phyloP scores from a whole-genome alignment of 2,329 filamentous ascomycete genomes.

The Colletotrichum paranaense region DNA sequence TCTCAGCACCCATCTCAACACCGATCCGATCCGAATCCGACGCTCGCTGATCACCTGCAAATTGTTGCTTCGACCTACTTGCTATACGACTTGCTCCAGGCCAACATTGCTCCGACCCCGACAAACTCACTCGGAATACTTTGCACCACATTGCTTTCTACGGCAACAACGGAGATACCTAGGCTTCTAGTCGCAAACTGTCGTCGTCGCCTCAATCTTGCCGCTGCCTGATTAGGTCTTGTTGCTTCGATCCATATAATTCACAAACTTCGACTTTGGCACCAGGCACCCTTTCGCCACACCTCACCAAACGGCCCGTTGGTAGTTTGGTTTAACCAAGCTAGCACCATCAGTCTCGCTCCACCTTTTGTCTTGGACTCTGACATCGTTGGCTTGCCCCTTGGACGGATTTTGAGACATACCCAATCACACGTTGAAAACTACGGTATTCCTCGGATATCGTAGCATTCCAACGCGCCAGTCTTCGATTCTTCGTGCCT shows the following conservation, averaged over 20 bases:
- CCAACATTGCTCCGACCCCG: not conserved
- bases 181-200: not conserved
- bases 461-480: slow-evolving; percentile 37
- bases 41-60: slow-evolving; percentile 29
- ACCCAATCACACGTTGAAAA: slow-evolving; percentile 10
- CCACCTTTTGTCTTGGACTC: slow-evolving; percentile 11
- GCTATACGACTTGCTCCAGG: slow-evolving; percentile 11
- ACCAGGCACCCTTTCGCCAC: slow-evolving; percentile 10
- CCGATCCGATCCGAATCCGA: slow-evolving; percentile 26
- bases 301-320: slow-evolving; percentile 14
- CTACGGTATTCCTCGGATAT: slow-evolving; percentile 20
- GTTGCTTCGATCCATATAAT: slow-evolving; percentile 27
- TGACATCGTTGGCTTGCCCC: slow-evolving; percentile 18
- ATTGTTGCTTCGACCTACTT: slow-evolving; percentile 13
- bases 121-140: not conserved
- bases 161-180: not conserved
- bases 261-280: slow-evolving; percentile 8
- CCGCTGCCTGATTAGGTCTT: not conserved
- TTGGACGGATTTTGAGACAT: slow-evolving; percentile 17
- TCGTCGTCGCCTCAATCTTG: not conserved
- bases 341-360: slow-evolving; percentile 7
- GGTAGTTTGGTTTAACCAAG: slow-evolving; percentile 2
- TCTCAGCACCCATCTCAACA: not conserved
- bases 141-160: not conserved
- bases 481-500: slow-evolving; percentile 57